A percentile compares a stretch with the other conserved stretches of the same genome.
Conservation (phyloP, 2,329 filamentous ascomycete genomes). For the Cercospora zeae-maydis region DNA sequence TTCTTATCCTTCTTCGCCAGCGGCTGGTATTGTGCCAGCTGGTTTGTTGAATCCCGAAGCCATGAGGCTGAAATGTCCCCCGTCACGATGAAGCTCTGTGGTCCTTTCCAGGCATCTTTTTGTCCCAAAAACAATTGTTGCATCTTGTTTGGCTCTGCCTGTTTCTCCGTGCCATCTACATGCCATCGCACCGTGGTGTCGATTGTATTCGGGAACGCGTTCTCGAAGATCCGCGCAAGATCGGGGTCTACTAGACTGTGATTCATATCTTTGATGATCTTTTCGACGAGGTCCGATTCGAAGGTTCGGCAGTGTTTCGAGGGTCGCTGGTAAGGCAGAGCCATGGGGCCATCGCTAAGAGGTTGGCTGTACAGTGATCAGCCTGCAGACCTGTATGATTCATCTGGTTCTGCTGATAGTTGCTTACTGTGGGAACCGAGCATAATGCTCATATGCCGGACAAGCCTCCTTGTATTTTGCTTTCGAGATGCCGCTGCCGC, state of each 20-base stretch:
- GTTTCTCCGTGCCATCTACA: slow-evolving; percentile 56
- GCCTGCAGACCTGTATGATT: not conserved
- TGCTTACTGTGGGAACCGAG: slow-evolving; percentile 37
- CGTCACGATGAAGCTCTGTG: slow-evolving; percentile 91
- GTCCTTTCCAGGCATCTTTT: slow-evolving; percentile 63
- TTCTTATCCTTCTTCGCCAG: slow-evolving; percentile 76
- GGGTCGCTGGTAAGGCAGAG: slow-evolving; percentile 82
- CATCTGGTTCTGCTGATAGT: not conserved
- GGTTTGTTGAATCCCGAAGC: slow-evolving; percentile 90
- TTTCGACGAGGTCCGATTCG: slow-evolving; percentile 77
- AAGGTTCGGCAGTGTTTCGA: slow-evolving; percentile 81
- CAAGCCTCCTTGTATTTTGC: slow-evolving; percentile 38
- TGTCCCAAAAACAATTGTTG: slow-evolving; percentile 30
- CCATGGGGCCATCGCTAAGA: slow-evolving; percentile 72
- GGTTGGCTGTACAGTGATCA: slow-evolving; percentile 58
- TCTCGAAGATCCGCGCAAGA: slow-evolving; percentile 88
- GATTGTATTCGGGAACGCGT: slow-evolving; percentile 70
- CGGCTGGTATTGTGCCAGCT: slow-evolving; percentile 82
- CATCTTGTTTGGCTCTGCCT: slow-evolving; percentile 39
- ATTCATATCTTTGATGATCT: slow-evolving; percentile 80
- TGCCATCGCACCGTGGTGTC: slow-evolving; percentile 91
- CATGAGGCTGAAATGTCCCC: slow-evolving; percentile 84
- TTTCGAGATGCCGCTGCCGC: slow-evolving; percentile 28
- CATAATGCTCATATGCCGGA: slow-evolving; percentile 40
- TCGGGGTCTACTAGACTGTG: slow-evolving; percentile 78